Percentiles rank a stretch among this genome's conserved stretches.
phyloP scores from a whole-genome alignment of 805 yeast species.

The Komagataella phaffii region DNA sequence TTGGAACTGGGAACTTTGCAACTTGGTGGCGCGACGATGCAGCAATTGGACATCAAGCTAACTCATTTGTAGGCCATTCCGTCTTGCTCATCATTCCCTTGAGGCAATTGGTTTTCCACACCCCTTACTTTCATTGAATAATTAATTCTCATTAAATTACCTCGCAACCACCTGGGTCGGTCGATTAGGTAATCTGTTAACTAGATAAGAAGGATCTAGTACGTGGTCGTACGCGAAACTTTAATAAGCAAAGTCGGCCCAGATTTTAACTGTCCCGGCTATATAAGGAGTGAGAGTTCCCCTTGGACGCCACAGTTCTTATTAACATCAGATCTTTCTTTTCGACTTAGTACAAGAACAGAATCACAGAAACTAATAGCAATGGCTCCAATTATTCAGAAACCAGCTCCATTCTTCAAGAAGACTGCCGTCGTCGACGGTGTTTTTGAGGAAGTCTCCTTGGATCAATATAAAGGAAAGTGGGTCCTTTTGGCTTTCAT shows the following conservation, averaged over 20 bases:
- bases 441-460: conserved; percentile 84
- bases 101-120: neutral
- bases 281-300: conserved; percentile 2
- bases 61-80: neutral
- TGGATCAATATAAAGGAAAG: conserved; percentile 94
- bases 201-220: neutral
- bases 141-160: too few relatives aligned
- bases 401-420: conserved; percentile 93
- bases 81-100: neutral
- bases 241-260: neutral
- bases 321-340: neutral
- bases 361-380: conserved; percentile 7
- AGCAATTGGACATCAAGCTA: too few relatives aligned
- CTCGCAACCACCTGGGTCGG: neutral
- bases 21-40: neutral
- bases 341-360: neutral
- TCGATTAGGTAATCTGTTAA: neutral
- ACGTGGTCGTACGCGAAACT: neutral
- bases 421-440: conserved; percentile 98
- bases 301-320: conserved; percentile 1
- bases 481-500: conserved; percentile 96
- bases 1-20: too few relatives aligned
- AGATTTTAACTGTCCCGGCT: neutral
- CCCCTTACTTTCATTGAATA: too few relatives aligned
- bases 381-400: conserved; percentile 87